Conservation (phyloP, 1,284 basidiomycete genomes). For the Pseudozyma tsukubaensis region DNA sequence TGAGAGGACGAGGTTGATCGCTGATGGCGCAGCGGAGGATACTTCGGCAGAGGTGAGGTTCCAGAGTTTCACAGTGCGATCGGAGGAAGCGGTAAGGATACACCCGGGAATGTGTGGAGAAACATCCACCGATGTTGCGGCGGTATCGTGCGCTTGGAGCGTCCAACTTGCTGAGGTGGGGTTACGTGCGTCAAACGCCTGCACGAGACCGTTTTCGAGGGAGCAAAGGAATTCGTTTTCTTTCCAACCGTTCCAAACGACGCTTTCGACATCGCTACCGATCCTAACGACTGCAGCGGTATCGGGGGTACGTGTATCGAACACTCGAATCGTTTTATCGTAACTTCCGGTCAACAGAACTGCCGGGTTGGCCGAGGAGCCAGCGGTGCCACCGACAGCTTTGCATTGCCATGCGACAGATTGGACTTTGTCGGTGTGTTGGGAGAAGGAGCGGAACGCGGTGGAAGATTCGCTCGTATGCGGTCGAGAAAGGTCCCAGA, state of each 20-base stretch:
- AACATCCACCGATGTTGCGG: slow-evolving; percentile 89
- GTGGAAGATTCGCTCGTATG: slow-evolving; percentile 72
- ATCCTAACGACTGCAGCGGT: slow-evolving; percentile 81
- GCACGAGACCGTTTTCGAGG: slow-evolving; percentile 43
- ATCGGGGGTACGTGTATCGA: slow-evolving; percentile 87
- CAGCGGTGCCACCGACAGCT: slow-evolving; percentile 26
- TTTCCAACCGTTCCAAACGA: slow-evolving; percentile 97
- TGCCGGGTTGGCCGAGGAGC: slow-evolving; percentile 75
- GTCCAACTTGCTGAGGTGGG: slow-evolving; percentile 79
- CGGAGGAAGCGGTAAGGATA: slow-evolving; percentile 90
- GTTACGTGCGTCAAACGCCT: slow-evolving; percentile 91
- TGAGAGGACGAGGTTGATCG: slow-evolving; percentile 85
- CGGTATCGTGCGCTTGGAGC: slow-evolving; percentile 92
- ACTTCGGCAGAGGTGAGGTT: slow-evolving; percentile 77
- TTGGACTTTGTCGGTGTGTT: slow-evolving; percentile 96
- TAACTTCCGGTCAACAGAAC: slow-evolving; percentile 92
- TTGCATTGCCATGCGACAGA: slow-evolving; percentile 89
- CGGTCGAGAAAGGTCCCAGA: slow-evolving; percentile 89
- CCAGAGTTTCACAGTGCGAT: slow-evolving; percentile 88
- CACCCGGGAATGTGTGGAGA: slow-evolving; percentile 91
- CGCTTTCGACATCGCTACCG: slow-evolving; percentile 89
- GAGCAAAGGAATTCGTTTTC: slow-evolving; percentile 85
- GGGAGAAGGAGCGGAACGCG: slow-evolving; percentile 83
- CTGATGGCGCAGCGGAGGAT: slow-evolving; percentile 6
- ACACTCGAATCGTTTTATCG: slow-evolving; percentile 90